Evolutionary conservation across 2,329 filamentous ascomycete genomes (phyloP).

Genomic region (Botrytis sinoallii): DNA sequence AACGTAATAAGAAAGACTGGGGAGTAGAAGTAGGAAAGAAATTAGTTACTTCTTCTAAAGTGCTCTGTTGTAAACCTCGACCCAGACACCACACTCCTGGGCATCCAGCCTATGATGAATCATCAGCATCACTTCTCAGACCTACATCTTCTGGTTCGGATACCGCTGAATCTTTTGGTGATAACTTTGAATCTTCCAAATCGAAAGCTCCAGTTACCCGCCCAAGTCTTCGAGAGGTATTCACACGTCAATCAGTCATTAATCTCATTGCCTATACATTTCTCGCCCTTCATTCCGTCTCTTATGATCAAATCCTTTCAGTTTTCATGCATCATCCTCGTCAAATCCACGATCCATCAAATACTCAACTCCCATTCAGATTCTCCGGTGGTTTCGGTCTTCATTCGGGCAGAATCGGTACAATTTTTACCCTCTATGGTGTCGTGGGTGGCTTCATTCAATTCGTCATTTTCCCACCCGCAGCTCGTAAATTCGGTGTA

Average conservation of each 20-base stretch:
- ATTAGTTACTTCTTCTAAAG: conserved; percentile 46
- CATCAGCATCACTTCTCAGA: conserved; percentile 53
- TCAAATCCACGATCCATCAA: conserved; percentile 51
- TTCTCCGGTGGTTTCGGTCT: conserved; percentile 80
- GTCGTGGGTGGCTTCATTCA: conserved; percentile 77
- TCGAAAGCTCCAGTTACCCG: conserved; percentile 35
- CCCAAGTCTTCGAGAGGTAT: conserved; percentile 58
- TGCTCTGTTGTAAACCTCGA: conserved; percentile 23
- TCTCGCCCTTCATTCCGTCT: conserved; percentile 76
- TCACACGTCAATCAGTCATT: conserved; percentile 70
- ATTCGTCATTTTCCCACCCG: conserved; percentile 79
- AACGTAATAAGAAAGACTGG: conserved; percentile 66
- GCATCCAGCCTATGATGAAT: conserved; percentile 54
- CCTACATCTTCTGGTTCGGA: conserved; percentile 35
- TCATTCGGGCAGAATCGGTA: conserved; percentile 71
- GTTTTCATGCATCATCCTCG: conserved; percentile 80
- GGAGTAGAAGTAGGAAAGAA: conserved; percentile 71
- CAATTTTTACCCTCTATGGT: conserved; percentile 82
- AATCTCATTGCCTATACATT: conserved; percentile 77
- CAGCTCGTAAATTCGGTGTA: conserved; percentile 71
- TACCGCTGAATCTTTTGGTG: conserved; percentile 25
- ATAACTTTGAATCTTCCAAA: conserved; percentile 30
- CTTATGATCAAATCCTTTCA: conserved; percentile 83
- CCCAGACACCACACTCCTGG: conserved; percentile 23
- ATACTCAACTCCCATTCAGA: conserved; percentile 68